Evolutionary conservation across 768 basidiomycete species (phyloP).

Genomic region (Suillus spraguei): DNA sequence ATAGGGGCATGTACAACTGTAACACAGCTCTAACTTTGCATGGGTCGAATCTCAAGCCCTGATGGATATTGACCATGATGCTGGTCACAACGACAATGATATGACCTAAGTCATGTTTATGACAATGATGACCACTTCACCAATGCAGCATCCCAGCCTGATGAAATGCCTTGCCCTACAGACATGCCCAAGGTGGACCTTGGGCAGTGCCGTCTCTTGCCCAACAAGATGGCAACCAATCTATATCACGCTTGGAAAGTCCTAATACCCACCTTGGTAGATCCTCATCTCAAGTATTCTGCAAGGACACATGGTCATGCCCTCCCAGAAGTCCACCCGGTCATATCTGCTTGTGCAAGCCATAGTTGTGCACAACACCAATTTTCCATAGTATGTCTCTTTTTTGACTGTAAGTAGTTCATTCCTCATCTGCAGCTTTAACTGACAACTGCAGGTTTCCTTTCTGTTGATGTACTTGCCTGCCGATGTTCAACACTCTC

Average conservation of each 20-base stretch:
- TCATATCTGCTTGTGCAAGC: conserved; percentile 4
- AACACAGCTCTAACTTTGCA: background rate
- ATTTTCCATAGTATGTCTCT: background rate
- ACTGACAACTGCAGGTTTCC: conserved; percentile 20
- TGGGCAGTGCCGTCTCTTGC: background rate
- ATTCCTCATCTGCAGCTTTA: background rate
- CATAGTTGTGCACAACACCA: background rate
- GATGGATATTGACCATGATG: background rate
- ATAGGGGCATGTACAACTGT: too few species aligned
- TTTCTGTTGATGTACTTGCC: conserved; percentile 8
- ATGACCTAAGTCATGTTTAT: background rate
- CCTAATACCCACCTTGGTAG: conserved; percentile 1
- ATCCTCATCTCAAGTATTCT: background rate
- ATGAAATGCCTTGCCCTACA: background rate
- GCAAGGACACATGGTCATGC: conserved; percentile 1
- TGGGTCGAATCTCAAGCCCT: background rate
- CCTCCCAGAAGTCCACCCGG: background rate
- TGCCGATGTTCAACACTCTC: conserved; percentile 28
- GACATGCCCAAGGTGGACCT: background rate
- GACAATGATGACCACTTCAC: background rate
- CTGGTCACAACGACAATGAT: too few species aligned
- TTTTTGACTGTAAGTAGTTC: conserved; percentile 7
- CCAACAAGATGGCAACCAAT: background rate
- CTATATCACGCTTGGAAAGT: background rate
- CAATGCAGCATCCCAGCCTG: background rate